Evolutionary conservation across 129 eudicot genomes (phyloP), one percentile per base, ranked within the genome.

Genomic region (Helichrysum umbraculigerum): DNA sequence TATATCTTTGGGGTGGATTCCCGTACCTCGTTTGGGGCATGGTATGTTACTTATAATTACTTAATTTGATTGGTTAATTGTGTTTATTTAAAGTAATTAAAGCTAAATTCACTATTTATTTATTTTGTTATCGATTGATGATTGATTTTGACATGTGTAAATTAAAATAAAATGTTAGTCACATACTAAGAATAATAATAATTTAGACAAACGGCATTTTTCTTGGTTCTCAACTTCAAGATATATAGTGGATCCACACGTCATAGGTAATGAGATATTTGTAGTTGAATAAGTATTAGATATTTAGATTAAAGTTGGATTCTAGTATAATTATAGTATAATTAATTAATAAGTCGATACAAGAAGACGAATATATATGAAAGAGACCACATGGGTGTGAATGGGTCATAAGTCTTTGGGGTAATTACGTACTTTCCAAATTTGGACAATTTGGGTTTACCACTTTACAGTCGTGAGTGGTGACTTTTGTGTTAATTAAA

Each of bases 1-100:
- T 82, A 22, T 82, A 76, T 7, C 76, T 75, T 22, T 68, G 79
- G 44, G 86, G 86, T 57, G 86, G 86, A 32, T 82, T 82, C 57
- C 33, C 86, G 10, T 82, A 71, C 61, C 65, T 77, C 32, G 82
- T 82, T 42, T 82, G 86, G 86, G 86, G 86, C 65, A 1, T 66
- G 86, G 86, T 82, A 82, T 4, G 75, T 17, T 70, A n/a, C n/a
- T n/a, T 3, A 41, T 29, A 2, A 2, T 32, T 4, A 32, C 22
- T 66, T 3, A 4, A 19, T 73, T 19, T 34, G 0, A 25, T 25
- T 25, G 28, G 28, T 25, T 25, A 25, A 25, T 25, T 25, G 28
- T 42, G 59, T 41, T 42, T 64, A 11, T 12, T 64, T 21, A 0
- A 44, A 44, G 52, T 44, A 2, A 44, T 44, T 44, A 44, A 44